phyloP scores from a whole-genome alignment of 2,329 filamentous ascomycete genomes.

The Cytospora leucostoma region DNA sequence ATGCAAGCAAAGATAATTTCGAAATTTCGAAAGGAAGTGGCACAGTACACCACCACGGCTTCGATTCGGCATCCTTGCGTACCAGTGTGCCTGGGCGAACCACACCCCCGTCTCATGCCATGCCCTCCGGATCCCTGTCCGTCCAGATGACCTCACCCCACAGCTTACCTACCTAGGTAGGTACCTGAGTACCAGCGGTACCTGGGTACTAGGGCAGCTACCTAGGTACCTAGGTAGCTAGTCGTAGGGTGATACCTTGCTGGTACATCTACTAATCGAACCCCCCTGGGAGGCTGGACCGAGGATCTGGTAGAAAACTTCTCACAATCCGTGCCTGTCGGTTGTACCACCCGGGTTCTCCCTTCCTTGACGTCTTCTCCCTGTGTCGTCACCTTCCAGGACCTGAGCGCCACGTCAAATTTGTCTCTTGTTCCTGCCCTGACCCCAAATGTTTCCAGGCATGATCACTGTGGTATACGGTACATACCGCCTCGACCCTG shows the following conservation, averaged over 20 bases:
- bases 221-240: no score
- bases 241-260: not conserved
- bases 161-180: no score
- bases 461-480: not conserved
- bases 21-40: not conserved
- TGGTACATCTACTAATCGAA: not conserved
- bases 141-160: not conserved
- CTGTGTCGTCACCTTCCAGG: constrained; percentile 16
- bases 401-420: constrained; percentile 23
- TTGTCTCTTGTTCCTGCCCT: constrained; percentile 15
- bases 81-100: not conserved
- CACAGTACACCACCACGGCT: not conserved
- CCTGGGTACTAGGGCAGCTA: no score
- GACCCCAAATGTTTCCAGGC: constrained; percentile 6
- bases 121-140: not conserved
- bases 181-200: no score
- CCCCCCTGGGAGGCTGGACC: not conserved
- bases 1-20: not conserved
- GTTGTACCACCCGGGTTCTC: constrained; percentile 2
- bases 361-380: constrained; percentile 18
- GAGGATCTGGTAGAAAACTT: not conserved
- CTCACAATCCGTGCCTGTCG: constrained; percentile 1
- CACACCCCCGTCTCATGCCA: not conserved
- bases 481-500: not conserved
- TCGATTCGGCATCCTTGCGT: not conserved